Evolutionary conservation across 176 grass and related monocot species (phyloP).

Genomic region (Phyllostachys edulis): DNA sequence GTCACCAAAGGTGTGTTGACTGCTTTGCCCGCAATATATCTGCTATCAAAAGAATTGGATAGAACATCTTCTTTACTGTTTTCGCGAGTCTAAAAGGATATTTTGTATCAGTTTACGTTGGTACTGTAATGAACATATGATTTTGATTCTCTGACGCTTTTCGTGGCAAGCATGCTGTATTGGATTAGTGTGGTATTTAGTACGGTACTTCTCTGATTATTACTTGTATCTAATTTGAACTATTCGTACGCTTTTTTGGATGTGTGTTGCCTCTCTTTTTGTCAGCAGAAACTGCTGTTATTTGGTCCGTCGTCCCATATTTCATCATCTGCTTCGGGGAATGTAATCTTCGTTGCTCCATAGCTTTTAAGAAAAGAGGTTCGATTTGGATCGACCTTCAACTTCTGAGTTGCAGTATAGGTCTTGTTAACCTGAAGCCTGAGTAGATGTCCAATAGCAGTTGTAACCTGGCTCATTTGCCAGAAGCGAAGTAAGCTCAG

Average conservation of each 20-base stretch:
- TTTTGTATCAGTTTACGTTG: constrained; percentile 16
- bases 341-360: too few relatives aligned
- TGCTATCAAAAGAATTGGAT: constrained; percentile 21
- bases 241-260: neutral
- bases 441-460: too few relatives aligned
- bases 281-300: neutral
- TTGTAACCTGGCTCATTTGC: too few relatives aligned
- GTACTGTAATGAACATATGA: constrained; percentile 43
- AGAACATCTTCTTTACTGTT: constrained; percentile 20
- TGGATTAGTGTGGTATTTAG: neutral
- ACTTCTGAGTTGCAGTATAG: too few relatives aligned
- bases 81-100: constrained; percentile 1
- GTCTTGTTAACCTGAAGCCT: too few relatives aligned
- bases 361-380: too few relatives aligned
- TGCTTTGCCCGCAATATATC: constrained; percentile 30
- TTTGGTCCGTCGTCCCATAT: too few relatives aligned
- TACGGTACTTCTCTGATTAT: neutral
- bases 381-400: too few relatives aligned
- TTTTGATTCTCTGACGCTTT: constrained; percentile 1
- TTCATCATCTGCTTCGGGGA: too few relatives aligned
- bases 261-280: neutral
- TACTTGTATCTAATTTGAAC: neutral
- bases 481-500: too few relatives aligned
- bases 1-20: constrained; percentile 32
- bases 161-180: neutral